These are phyloP conservation scores for Blastobotrys arbuscula DNA, from an alignment of 1,139 yeast genomes.

Conservation along the genomic window DNA sequence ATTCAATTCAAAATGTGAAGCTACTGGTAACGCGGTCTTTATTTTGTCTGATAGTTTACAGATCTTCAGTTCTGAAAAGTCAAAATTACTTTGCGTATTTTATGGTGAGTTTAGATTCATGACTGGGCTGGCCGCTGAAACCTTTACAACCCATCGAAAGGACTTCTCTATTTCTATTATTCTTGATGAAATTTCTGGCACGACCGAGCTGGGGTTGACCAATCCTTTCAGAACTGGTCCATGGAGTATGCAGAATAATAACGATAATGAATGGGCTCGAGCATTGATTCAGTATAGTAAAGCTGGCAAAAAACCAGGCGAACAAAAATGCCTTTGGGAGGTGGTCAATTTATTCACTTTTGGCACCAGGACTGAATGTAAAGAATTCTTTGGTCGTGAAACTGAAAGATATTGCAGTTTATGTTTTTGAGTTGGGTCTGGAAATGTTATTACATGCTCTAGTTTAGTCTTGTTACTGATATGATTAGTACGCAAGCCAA, in stretches of 20 bases:
- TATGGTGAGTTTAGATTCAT: neutral
- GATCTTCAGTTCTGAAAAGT: neutral
- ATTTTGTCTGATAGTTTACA: neutral
- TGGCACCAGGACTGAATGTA: neutral
- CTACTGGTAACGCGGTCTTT: too few species aligned
- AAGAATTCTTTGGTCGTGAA: neutral
- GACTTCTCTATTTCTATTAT: neutral
- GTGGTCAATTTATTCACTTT: too few species aligned
- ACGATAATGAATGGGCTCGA: neutral
- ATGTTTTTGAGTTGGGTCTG: too few species aligned
- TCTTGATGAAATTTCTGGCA: neutral
- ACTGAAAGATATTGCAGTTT: neutral
- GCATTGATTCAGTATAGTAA: neutral
- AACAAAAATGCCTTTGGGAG: neutral
- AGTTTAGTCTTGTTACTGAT: too few species aligned
- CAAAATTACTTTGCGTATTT: neutral
- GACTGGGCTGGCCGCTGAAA: neutral
- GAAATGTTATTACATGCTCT: too few species aligned
- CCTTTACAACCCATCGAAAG: too few species aligned
- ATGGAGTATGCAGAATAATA: neutral
- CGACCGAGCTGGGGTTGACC: too few species aligned
- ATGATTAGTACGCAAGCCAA: too few species aligned
- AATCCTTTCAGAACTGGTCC: neutral
- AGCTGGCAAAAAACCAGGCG: neutral
- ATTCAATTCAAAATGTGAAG: too few species aligned